Percentiles rank a stretch among this genome's conserved stretches.
phyloP scores from a whole-genome alignment of 2,329 filamentous ascomycete species.

The Cladosporium sp. region DNA sequence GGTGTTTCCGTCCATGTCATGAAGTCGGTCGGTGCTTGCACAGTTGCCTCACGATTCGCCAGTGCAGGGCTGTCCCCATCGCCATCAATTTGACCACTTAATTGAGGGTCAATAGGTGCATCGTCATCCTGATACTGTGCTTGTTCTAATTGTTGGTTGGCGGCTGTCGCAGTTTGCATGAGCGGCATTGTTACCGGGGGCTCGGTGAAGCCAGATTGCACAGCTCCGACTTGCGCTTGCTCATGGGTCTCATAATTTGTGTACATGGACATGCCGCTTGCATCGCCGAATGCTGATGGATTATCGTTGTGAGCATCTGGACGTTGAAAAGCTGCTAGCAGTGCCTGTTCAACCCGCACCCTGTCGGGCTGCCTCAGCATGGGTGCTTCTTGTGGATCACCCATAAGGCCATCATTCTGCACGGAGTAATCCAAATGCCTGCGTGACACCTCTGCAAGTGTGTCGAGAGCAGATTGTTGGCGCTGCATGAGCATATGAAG shows the following conservation, averaged over 20 bases:
- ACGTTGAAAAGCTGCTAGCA: constrained; percentile 5
- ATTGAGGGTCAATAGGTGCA: constrained; percentile 7
- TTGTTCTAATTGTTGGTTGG: constrained; percentile 15
- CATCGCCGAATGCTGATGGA: background rate
- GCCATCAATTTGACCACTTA: background rate
- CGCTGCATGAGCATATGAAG: constrained; percentile 4
- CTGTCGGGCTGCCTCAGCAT: background rate
- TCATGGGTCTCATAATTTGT: background rate
- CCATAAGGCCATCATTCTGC: constrained; percentile 6
- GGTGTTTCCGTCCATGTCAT: constrained; percentile 15
- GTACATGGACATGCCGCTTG: background rate
- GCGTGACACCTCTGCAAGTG: constrained; percentile 80
- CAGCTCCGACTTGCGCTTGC: background rate
- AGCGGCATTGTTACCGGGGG: constrained; percentile 13
- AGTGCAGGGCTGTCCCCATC: background rate
- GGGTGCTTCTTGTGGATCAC: background rate
- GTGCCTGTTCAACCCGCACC: background rate
- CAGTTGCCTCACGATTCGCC: background rate
- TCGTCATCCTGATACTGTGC: background rate
- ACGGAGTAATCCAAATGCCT: constrained; percentile 64
- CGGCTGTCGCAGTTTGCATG: constrained; percentile 19
- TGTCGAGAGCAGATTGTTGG: constrained; percentile 78
- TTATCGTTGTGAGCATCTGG: background rate
- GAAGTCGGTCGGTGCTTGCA: constrained; percentile 1
- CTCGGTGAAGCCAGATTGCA: background rate